A percentile compares a stretch with the other conserved stretches of the same genome.
Evolutionary conservation across 2,329 filamentous ascomycete genomes (phyloP).

Genomic region (Fusarium dimerum): DNA sequence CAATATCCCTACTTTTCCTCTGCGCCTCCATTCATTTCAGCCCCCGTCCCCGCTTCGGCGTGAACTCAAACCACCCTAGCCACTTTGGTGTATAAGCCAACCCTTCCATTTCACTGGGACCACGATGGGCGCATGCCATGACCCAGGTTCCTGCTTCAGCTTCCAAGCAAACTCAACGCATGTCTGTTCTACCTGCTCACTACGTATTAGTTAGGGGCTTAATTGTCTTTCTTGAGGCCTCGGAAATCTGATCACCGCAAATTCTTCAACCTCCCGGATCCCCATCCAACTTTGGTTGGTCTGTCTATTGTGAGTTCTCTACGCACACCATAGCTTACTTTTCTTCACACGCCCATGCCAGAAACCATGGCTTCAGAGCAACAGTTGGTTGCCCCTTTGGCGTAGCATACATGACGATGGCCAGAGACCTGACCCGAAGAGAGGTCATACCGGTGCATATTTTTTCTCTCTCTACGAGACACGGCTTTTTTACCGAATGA

Average conservation of each 20-base stretch:
- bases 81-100: neutral
- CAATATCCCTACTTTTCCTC: neutral
- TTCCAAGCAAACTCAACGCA: neutral
- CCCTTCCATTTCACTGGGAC: neutral
- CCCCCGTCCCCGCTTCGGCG: neutral
- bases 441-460: neutral
- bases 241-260: neutral
- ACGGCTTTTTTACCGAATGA: conserved; percentile 15
- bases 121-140: neutral
- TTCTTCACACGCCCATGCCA: neutral
- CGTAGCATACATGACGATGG: neutral
- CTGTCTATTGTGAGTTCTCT: neutral
- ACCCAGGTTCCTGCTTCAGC: neutral
- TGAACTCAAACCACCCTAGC: neutral
- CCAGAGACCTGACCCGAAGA: neutral
- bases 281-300: neutral
- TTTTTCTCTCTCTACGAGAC: conserved; percentile 7
- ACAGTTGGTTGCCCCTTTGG: neutral
- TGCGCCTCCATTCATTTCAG: neutral
- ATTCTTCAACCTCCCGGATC: neutral
- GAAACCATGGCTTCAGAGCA: neutral
- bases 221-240: too few relatives aligned
- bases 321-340: neutral
- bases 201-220: too few relatives aligned
- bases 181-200: too few relatives aligned